Conservation (phyloP, 148 eudicot genomes). For the Rhododendron henanense region DNA sequence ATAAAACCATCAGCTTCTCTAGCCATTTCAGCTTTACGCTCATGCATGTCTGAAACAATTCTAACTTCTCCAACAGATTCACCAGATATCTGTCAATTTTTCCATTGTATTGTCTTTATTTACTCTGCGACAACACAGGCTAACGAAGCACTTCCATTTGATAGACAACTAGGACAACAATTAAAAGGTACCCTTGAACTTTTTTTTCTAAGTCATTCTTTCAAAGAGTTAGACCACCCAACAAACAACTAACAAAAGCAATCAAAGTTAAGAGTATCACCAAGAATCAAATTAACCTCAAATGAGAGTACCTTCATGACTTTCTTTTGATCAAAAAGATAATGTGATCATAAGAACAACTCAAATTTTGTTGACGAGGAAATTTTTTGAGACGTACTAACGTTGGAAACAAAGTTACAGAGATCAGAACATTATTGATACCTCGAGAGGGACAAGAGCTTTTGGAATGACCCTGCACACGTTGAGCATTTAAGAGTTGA, state of each 20-base stretch:
- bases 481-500: constrained; percentile 17
- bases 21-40: constrained; percentile 97
- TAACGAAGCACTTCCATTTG: background rate
- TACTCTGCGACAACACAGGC: background rate
- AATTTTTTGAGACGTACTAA: background rate
- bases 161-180: background rate
- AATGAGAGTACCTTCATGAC: background rate
- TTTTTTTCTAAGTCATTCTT: background rate
- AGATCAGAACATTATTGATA: constrained; percentile 24
- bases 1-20: constrained; percentile 84
- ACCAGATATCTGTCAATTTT: constrained; percentile 71
- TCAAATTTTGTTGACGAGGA: background rate
- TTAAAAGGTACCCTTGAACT: background rate
- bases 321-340: background rate
- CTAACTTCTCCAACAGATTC: constrained; percentile 75
- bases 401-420: background rate
- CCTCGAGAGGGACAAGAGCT: constrained; percentile 94
- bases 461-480: constrained; percentile 80
- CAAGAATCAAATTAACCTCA: constrained; percentile 5
- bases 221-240: background rate
- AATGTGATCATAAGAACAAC: background rate
- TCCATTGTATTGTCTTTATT: background rate
- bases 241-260: background rate
- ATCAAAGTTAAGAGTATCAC: background rate
- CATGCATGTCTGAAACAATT: constrained; percentile 93